Conservation (phyloP, 352 stramenopile genomes). For the Globisporangium cylindrosporum region DNA sequence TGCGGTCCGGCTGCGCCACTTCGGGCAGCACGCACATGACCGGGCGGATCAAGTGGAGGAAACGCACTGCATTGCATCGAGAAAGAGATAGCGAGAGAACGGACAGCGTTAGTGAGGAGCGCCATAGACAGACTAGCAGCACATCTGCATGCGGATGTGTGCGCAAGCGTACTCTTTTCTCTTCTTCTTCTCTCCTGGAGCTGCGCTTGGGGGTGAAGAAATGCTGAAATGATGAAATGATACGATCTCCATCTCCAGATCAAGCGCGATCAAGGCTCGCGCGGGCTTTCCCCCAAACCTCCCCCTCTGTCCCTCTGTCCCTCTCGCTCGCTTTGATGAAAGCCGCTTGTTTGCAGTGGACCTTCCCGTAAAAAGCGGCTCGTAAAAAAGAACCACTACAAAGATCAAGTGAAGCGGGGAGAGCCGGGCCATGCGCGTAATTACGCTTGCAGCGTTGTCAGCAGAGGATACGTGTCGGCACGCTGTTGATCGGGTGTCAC, state of each 20-base stretch:
- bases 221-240: conserved; percentile 20
- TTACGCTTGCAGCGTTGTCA: conserved; percentile 10
- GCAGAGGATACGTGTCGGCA: neutral
- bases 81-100: neutral
- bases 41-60: conserved; percentile 97
- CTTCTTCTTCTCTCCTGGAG: conserved; percentile 6
- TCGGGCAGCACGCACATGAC: conserved; percentile 98
- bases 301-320: neutral
- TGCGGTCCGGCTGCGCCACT: conserved; percentile 95
- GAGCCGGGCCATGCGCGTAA: neutral
- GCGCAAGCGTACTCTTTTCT: conserved; percentile 23
- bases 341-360: neutral
- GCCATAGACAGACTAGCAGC: neutral
- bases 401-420: neutral
- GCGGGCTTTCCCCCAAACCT: conserved; percentile 5
- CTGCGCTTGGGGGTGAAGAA: conserved; percentile 1
- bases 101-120: neutral
- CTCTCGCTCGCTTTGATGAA: conserved; percentile 1
- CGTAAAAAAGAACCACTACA: conserved; percentile 10
- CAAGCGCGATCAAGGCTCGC: neutral
- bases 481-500: neutral
- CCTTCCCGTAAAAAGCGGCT: conserved; percentile 15
- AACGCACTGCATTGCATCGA: conserved; percentile 76
- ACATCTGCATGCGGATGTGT: neutral
- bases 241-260: conserved; percentile 1